Evolutionary conservation across 2,329 filamentous ascomycete species (phyloP), one percentile per base, ranked within the genome.

Genomic region (Pestalotiopsis sp.): DNA sequence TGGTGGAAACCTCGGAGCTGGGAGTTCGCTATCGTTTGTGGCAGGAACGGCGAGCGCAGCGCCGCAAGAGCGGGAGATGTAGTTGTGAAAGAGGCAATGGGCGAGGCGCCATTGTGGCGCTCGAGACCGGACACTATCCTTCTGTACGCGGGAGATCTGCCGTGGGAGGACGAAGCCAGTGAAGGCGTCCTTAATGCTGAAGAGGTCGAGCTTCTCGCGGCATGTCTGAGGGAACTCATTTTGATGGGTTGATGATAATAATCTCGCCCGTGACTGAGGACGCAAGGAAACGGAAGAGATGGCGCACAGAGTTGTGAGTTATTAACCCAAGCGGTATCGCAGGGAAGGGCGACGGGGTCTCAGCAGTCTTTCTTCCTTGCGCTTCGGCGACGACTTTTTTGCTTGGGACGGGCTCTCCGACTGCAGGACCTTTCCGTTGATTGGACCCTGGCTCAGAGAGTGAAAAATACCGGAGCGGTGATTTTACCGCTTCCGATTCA

Each of bases 91-190:
- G 71, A 74, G 72, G 74, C 75, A 58, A 73, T 70, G 68, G 72
- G 73, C 69, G 71, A 72, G 72, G 75, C 75, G 74, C 56, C 71
- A 73, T 67, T 74, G 68, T 69, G 75, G 68, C 79, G 74, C 68
- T 45, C 17, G 69, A 68, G 68, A 57, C 69, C 75, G 13, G 78
- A 80, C 67, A 80, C 65, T 83, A 87, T 82, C 79, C 85, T 82
- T 75, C 82, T 79, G 72, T 83, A 85, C 25, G 84, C 83, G 68
- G 84, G 84, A 66, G 83, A 82, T 80, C 82, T 84, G 77, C 82
- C 79, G 71, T 80, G 75, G 67, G 81, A 78, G 70, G 76, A 73
- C 62, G 78, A 75, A 65, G 75, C 74, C 70, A 81, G 79, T 68
- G 80, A 76, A 72, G 83, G 80, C 66, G 80, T 80, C 77, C 83